Evolutionary conservation across 352 stramenopile species (phyloP).

Genomic region (Plasmopara muralis): DNA sequence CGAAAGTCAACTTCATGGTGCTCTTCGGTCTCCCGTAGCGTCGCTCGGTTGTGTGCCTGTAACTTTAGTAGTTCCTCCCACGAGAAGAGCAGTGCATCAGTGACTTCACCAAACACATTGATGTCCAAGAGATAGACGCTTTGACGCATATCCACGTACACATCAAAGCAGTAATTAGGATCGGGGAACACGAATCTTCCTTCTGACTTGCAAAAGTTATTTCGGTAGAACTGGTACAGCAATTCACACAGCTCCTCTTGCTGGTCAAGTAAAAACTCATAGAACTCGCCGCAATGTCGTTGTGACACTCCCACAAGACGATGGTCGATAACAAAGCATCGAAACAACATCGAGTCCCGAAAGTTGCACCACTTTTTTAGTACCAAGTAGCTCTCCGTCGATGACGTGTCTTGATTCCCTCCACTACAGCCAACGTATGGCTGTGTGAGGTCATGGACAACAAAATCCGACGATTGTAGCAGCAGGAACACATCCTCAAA

Average conservation of each 20-base stretch:
- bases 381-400: constrained; percentile 61
- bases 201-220: constrained; percentile 29
- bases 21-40: constrained; percentile 23
- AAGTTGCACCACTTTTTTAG: constrained; percentile 95
- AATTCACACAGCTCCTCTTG: constrained; percentile 60
- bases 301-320: constrained; percentile 87
- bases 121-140: constrained; percentile 92
- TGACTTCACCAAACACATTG: constrained; percentile 90
- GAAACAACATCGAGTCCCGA: constrained; percentile 93
- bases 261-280: constrained; percentile 79
- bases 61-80: constrained; percentile 79
- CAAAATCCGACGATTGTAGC: constrained; percentile 82
- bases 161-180: constrained; percentile 87
- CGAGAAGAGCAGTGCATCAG: constrained; percentile 90
- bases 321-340: constrained; percentile 86
- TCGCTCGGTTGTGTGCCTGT: constrained; percentile 11
- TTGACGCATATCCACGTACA: constrained; percentile 92
- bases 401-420: constrained; percentile 6
- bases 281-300: constrained; percentile 89
- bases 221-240: constrained; percentile 61
- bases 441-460: constrained; percentile 87
- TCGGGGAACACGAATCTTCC: constrained; percentile 46
- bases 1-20: constrained; percentile 67
- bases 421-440: constrained; percentile 65
- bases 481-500: constrained; percentile 83